phyloP scores from a whole-genome alignment of 305 asterid genomes.

The Fraxinus velutina region DNA sequence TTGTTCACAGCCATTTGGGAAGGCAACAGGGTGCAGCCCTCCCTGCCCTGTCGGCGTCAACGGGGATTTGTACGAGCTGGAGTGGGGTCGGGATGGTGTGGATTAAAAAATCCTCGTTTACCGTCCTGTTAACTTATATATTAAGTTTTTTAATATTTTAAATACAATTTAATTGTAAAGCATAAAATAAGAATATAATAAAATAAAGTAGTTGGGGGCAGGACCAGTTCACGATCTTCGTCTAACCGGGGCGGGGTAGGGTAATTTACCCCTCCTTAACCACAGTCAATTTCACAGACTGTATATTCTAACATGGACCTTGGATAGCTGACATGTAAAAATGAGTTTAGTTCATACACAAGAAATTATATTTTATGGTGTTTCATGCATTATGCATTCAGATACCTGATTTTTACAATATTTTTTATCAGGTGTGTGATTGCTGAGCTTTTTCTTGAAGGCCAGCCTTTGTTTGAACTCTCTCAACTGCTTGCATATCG shows the following conservation, averaged over 20 bases:
- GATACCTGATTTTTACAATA: conserved; percentile 22
- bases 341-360: neutral
- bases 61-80: neutral
- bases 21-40: neutral
- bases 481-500: conserved; percentile 97
- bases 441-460: conserved; percentile 99
- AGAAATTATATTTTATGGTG: neutral
- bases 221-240: neutral
- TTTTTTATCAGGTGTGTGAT: conserved; percentile 84
- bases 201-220: neutral
- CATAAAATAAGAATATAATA: neutral
- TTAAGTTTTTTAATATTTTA: neutral
- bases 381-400: conserved; percentile 17
- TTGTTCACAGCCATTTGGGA: neutral
- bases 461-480: conserved; percentile 93
- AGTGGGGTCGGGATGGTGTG: neutral
- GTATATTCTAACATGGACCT: neutral
- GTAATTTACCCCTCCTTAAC: neutral
- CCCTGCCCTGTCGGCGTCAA: neutral
- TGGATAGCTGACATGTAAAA: neutral
- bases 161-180: neutral
- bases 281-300: neutral
- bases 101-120: neutral
- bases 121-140: neutral
- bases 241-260: neutral